phyloP scores from a whole-genome alignment of 306 rosid genomes.

The Cucurbita pepo region DNA sequence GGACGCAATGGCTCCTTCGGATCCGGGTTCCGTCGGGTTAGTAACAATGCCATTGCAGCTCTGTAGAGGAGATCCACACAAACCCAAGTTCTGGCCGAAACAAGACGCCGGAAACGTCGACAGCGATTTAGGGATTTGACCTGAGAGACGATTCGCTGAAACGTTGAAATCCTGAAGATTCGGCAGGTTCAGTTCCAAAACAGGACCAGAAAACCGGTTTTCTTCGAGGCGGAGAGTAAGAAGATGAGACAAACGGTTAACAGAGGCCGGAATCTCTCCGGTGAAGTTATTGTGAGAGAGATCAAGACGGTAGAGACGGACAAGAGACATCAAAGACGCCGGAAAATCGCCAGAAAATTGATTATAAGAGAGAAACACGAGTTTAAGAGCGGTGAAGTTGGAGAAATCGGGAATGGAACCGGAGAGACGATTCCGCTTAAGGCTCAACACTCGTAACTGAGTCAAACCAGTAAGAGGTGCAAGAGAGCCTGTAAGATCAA shows the following conservation, averaged over 20 bases:
- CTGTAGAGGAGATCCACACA: slow-evolving; percentile 52
- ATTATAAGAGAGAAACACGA: slow-evolving; percentile 54
- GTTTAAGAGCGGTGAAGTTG: slow-evolving; percentile 40
- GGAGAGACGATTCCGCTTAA: slow-evolving; percentile 45
- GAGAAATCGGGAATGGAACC: slow-evolving; percentile 54
- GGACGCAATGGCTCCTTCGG: slow-evolving; percentile 58
- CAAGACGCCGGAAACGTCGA: slow-evolving; percentile 41
- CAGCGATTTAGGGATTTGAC: slow-evolving; percentile 41
- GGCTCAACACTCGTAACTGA: slow-evolving; percentile 66
- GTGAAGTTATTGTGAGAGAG: slow-evolving; percentile 51
- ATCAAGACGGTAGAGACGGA: slow-evolving; percentile 68
- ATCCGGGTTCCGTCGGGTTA: slow-evolving; percentile 60
- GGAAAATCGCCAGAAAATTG: slow-evolving; percentile 52
- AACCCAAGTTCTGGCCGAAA: slow-evolving; percentile 31
- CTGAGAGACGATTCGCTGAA: slow-evolving; percentile 40
- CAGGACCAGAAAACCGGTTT: slow-evolving; percentile 35
- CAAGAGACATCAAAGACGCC: slow-evolving; percentile 19
- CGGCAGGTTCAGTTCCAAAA: slow-evolving; percentile 30
- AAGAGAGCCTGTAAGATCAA: slow-evolving; percentile 42
- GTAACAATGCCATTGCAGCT: slow-evolving; percentile 16
- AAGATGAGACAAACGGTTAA: slow-evolving; percentile 36
- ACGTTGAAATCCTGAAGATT: slow-evolving; percentile 51
- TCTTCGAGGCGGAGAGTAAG: slow-evolving; percentile 53
- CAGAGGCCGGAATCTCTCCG: slow-evolving; percentile 37
- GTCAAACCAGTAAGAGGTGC: slow-evolving; percentile 27